Evolutionary conservation across 2,329 filamentous ascomycete genomes (phyloP).

Genomic region (Aureobasidium sp.): DNA sequence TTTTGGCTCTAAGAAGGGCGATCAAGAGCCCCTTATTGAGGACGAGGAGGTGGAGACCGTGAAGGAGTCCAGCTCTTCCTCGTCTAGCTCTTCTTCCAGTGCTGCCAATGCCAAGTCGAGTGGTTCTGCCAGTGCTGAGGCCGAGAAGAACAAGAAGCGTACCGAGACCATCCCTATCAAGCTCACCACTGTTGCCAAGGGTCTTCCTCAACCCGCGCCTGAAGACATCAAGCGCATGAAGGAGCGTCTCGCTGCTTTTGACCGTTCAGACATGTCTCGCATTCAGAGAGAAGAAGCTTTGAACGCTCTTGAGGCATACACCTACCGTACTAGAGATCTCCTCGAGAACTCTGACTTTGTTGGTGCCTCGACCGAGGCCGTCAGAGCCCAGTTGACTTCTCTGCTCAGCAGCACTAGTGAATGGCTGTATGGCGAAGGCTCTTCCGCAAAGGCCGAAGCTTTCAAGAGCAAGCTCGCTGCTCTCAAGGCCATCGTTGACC

Average conservation of each 20-base stretch:
- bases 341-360: slow-evolving; percentile 71
- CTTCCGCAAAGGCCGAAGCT: slow-evolving; percentile 65
- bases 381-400: slow-evolving; percentile 60
- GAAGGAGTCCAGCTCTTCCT: slow-evolving; percentile 30
- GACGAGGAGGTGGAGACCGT: slow-evolving; percentile 38
- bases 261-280: slow-evolving; percentile 73
- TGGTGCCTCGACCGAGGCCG: slow-evolving; percentile 59
- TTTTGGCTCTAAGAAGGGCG: slow-evolving; percentile 84
- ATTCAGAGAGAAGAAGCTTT: slow-evolving; percentile 74
- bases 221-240: slow-evolving; percentile 56
- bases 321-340: slow-evolving; percentile 80
- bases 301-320: slow-evolving; percentile 89
- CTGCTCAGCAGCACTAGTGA: slow-evolving; percentile 66
- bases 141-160: slow-evolving; percentile 35
- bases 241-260: slow-evolving; percentile 70
- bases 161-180: slow-evolving; percentile 47
- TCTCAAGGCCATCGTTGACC: slow-evolving; percentile 69
- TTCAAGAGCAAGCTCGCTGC: slow-evolving; percentile 70
- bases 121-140: slow-evolving; percentile 32
- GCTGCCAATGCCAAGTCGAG: slow-evolving; percentile 36
- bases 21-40: slow-evolving; percentile 64
- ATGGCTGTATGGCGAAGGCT: slow-evolving; percentile 85
- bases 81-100: slow-evolving; percentile 38
- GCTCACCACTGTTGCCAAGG: slow-evolving; percentile 38
- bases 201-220: slow-evolving; percentile 51